Evolutionary conservation across 768 basidiomycete species (phyloP), one percentile per base, ranked within the genome.

Genomic region (Agaricus subrufescens): DNA sequence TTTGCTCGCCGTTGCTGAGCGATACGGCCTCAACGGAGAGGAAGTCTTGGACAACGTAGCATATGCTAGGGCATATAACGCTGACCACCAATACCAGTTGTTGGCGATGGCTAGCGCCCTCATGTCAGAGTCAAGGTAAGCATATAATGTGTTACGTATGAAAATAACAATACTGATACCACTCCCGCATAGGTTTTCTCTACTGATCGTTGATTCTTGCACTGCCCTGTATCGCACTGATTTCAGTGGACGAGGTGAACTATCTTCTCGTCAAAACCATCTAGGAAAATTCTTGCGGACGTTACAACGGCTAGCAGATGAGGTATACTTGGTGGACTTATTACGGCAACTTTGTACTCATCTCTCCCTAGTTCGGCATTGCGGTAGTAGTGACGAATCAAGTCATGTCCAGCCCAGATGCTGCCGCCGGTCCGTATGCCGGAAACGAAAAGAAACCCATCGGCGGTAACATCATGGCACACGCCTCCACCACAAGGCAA

Each of bases 351-450:
- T 60, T 38, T 48, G 51, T 59, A 12, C 62, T 63, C 39, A 54
- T 42, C 48, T 40, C 26, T 43, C 43, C 37, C 45, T 59, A 98
- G 96, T 99, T 92, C 65, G 97, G 97, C 29, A 91, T 98, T 48
- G 97, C 97, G 3, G 96, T 98, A 25, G 94, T 99, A 10, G 87
- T 98, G 42, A 91, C 92, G 3, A 99, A 99, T 69, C 97, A 99
- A 70, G 97, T 99, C 62, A 97, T 99, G 83, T 98, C 97, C n/a
- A 95, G 86, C 56, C 96, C 97, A 2, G 97, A 99, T 67, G 94
- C 93, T 29, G 84, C 89, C 3, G 92, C 92, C 47, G 89, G 90
- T 11, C 91, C 92, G 19, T 92, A 91, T 60, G 87, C 87, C 40
- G 83, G 83, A 3, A 93, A 97, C 64, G 90, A 94, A 73, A 96